Conservation (phyloP, 441 rosid genomes). For the Isatis lusitanica region DNA sequence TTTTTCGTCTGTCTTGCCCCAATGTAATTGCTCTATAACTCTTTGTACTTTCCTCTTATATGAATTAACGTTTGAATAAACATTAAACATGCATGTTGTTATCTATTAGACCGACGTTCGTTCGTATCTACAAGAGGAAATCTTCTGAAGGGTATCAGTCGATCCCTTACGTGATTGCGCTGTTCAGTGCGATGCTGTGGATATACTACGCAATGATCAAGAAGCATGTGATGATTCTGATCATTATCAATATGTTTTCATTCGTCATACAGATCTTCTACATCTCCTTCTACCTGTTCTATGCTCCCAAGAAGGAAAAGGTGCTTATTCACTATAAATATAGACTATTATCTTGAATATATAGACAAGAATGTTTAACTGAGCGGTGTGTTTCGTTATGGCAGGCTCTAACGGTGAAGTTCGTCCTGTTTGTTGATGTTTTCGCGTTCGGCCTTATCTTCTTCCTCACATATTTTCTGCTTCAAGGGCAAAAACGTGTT, state of each 20-base stretch:
- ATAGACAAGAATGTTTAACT: not conserved
- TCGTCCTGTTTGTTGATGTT: conserved; percentile 49
- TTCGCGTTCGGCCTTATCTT: conserved; percentile 58
- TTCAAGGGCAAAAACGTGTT: conserved; percentile 42
- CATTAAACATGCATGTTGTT: not conserved
- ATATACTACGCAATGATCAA: conserved; percentile 66
- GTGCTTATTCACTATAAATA: conserved; percentile 32
- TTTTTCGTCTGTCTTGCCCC: conserved; percentile 68
- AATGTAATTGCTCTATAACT: conserved; percentile 39
- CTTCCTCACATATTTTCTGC: conserved; percentile 43
- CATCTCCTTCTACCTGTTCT: conserved; percentile 52
- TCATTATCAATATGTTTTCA: conserved; percentile 65
- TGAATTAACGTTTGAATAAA: not conserved
- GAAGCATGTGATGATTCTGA: conserved; percentile 51
- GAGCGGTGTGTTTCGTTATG: not conserved
- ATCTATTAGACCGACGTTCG: conserved; percentile 67
- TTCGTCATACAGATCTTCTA: conserved; percentile 52
- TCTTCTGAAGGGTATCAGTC: conserved; percentile 74
- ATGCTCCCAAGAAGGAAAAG: conserved; percentile 63
- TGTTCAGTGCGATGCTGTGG: conserved; percentile 89
- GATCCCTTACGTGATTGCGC: conserved; percentile 68
- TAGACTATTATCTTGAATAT: not conserved
- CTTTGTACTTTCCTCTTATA: not conserved
- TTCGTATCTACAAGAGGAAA: conserved; percentile 68
- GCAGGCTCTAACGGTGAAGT: conserved; percentile 57